Evolutionary conservation across 192 early-diverging fungal species (phyloP), one percentile per base, ranked within the genome.

Genomic region (Anaeromyces robustus): DNA sequence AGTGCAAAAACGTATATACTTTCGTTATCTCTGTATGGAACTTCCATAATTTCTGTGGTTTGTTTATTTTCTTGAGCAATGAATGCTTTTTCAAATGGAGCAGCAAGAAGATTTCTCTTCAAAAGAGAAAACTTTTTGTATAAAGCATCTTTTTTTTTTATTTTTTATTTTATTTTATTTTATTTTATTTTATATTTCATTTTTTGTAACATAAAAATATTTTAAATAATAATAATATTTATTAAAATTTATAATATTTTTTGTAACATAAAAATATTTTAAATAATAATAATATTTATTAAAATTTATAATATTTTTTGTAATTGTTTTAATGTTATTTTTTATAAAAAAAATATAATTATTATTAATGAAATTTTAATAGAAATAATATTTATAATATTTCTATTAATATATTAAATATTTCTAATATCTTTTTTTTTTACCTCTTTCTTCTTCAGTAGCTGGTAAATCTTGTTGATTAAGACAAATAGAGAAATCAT

Each of bases 51-150:
- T 39, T 91, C 88, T 5, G 92, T 88, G 0, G 90, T 89, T 1
- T 92, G 92, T 52, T 52, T 7, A 59, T 92, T 89, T 78, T 92
- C 89, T 80, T 90, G 88, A 37, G 95, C 93, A 79, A 88, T 88
- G 83, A 98, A 96, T 7, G 98, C 98, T 29, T 88, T 86, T 83
- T 96, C 91, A 84, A 97, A 98, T 22, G 97, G 96, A 30, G 95
- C 95, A 17, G 98, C 94, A 80, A 99, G 85, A 39, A 94, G 92
- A 85, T 98, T 96, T 78, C 96, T 94, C 88, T 99, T 99, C 80
- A 99, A 86, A 78, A 97, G 83, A 77, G 95, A 90, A 39, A 97
- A 86, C 79, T 94, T 94, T 78, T 92, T 92, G 68, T 97, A 91
- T 39, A 98, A 82, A 18, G 84, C 92, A 79, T 92, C 91, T 89